Evolutionary conservation across 2,329 filamentous ascomycete genomes (phyloP), one percentile per base, ranked within the genome.

Genomic region (Laburnicola sp.): DNA sequence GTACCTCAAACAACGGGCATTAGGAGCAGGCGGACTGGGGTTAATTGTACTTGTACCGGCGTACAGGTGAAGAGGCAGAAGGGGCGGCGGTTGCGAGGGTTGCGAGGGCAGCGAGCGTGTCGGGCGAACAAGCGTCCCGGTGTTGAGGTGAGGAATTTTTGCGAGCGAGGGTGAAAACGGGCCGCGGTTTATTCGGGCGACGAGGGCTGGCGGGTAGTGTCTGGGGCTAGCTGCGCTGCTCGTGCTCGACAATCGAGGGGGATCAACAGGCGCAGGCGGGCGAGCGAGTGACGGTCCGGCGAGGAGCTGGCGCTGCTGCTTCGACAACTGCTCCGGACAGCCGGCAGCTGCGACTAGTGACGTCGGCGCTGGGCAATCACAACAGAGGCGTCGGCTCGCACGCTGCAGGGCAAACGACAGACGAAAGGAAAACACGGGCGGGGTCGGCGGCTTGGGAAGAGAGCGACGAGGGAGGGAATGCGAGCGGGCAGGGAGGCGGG

Each of bases 1-100:
- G 59, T 66, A 73, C 69, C 70, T 72, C 69, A 73, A 71, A 71
- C 70, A 73, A 71, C 70, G 69, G 56, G 63, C 70, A 73, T 73
- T 67, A 72, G 63, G 66, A 64, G 58, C 66, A 64, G 53, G 55
- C 43, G 57, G 56, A 39, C 51, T 50, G 35, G 45, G 48, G 64
- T 65, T 64, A 62, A 57, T 59, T 39, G 51, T 53, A 51, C 43
- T 55, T 36, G 40, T 46, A 45, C n/a, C 51, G 53, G 63, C 51
- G 44, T 60, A 54, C 31, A 35, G 40, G 49, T 47, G 49, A 43
- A 34, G 46, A 36, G 42, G 50, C 43, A 28, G 47, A 21, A 31
- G 30, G 31, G 40, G 51, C 23, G 51, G 59, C 56, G 35, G 44
- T 11, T 27, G 9, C 6, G 50, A 41, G 23, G 50, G 38, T 31